A percentile compares a stretch with the other conserved stretches of the same genome.
Evolutionary conservation across 768 basidiomycete species (phyloP).

Genomic region (Suillus alpinus): DNA sequence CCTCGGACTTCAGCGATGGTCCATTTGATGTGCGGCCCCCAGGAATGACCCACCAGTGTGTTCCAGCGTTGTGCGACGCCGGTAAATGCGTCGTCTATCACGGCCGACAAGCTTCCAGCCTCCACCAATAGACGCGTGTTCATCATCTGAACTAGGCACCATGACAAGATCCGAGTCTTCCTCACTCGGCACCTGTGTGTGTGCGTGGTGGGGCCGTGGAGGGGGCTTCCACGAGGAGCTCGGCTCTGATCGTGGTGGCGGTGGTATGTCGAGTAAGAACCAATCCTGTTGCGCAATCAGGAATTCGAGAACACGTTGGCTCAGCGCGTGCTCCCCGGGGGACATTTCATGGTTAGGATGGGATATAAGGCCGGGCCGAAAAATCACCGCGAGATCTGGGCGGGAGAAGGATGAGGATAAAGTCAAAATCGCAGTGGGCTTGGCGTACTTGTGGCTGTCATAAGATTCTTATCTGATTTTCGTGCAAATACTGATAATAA

Average conservation of each 20-base stretch:
- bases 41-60: conserved; percentile 30
- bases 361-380: conserved; percentile 91
- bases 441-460: conserved; percentile 88
- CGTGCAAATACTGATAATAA: conserved; percentile 92
- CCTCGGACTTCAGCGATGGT: conserved; percentile 22
- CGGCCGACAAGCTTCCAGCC: conserved; percentile 54
- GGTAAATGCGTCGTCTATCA: conserved; percentile 41
- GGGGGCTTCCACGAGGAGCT: conserved; percentile 27
- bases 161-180: conserved; percentile 48
- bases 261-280: conserved; percentile 87
- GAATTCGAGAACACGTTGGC: conserved; percentile 91
- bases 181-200: conserved; percentile 13
- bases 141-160: conserved; percentile 47
- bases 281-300: conserved; percentile 94
- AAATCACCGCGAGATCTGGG: conserved; percentile 92
- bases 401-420: background rate
- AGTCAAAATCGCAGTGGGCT: conserved; percentile 3
- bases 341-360: conserved; percentile 85
- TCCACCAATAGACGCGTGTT: conserved; percentile 39
- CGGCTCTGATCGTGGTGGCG: conserved; percentile 48
- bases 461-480: conserved; percentile 88
- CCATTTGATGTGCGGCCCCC: conserved; percentile 29
- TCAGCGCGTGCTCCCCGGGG: conserved; percentile 81
- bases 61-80: conserved; percentile 60
- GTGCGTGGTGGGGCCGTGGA: conserved; percentile 10